Evolutionary conservation across 352 stramenopile genomes (phyloP).

Genomic region (Phytophthora syringae): DNA sequence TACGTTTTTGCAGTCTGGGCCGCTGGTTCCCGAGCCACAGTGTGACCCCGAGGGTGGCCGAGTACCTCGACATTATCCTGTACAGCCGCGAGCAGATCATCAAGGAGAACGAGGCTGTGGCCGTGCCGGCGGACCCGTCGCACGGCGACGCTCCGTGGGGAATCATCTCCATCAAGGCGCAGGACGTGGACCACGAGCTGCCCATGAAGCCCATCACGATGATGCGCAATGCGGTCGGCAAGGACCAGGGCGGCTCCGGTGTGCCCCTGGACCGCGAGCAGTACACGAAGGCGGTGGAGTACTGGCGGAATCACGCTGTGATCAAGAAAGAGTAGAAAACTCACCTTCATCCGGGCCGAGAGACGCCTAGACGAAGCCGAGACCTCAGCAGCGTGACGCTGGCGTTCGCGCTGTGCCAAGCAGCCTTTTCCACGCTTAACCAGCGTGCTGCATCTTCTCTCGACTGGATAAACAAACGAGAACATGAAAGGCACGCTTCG

Average conservation of each 20-base stretch:
- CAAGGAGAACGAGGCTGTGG: slow-evolving; percentile 94
- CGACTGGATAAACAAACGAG: slow-evolving; percentile 19
- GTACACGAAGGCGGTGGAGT: slow-evolving; percentile 89
- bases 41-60: slow-evolving; percentile 86
- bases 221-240: slow-evolving; percentile 98
- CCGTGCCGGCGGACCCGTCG: slow-evolving; percentile 41
- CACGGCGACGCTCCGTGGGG: slow-evolving; percentile 87
- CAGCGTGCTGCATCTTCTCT: slow-evolving; percentile 8
- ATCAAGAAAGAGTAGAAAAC: slow-evolving; percentile 77
- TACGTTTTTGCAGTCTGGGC: slow-evolving; percentile 49
- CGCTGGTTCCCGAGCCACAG: slow-evolving; percentile 94
- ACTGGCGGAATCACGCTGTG: slow-evolving; percentile 88
- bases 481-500: slow-evolving; percentile 29
- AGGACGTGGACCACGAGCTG: slow-evolving; percentile 95
- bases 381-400: slow-evolving; percentile 22
- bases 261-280: slow-evolving; percentile 78
- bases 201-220: slow-evolving; percentile 99
- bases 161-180: slow-evolving; percentile 98
- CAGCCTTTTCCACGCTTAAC: slow-evolving; percentile 3
- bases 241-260: slow-evolving; percentile 92
- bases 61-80: slow-evolving; percentile 98
- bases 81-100: slow-evolving; percentile 98
- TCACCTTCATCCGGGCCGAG: slow-evolving; percentile 1
- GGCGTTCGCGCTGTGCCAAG: slow-evolving; percentile 9
- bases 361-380: slow-evolving; percentile 1